These are phyloP conservation scores for Sporothrix sp. DNA, from an alignment of 2,329 filamentous ascomycete species.

Conservation along the genomic window DNA sequence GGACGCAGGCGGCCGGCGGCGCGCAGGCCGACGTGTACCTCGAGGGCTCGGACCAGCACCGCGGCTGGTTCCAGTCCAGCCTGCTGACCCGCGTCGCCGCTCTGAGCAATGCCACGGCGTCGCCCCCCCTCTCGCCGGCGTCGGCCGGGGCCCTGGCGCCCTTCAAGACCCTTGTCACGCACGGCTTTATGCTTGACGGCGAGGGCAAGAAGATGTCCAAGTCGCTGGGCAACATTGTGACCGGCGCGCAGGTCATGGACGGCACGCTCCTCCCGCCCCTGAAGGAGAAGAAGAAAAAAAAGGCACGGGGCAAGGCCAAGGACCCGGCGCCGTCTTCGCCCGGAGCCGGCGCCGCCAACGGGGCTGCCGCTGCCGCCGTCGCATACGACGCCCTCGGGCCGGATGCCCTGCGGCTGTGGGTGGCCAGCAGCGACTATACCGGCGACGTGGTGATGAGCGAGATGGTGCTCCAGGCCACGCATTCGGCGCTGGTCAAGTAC, in stretches of 20 bases:
- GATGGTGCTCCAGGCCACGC: conserved; percentile 64
- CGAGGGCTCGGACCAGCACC: conserved; percentile 91
- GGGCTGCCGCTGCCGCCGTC: conserved; percentile 18
- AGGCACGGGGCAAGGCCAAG: conserved; percentile 31
- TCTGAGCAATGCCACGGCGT: conserved; percentile 26
- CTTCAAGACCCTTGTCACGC: conserved; percentile 83
- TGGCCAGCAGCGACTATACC: conserved; percentile 83
- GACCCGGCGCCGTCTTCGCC: conserved; percentile 21
- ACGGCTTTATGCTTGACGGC: conserved; percentile 86
- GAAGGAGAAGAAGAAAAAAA: conserved; percentile 50
- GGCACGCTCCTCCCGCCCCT: conserved; percentile 65
- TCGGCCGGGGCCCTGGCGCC: conserved; percentile 44
- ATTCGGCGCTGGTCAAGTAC: conserved; percentile 73
- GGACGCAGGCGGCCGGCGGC: conserved; percentile 47
- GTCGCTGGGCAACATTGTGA: conserved; percentile 80
- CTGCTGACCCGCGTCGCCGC: conserved; percentile 75
- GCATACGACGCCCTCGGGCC: conserved; percentile 65
- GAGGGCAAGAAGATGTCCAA: conserved; percentile 98
- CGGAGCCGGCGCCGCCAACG: neutral
- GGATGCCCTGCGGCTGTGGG: conserved; percentile 85
- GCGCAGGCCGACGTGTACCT: conserved; percentile 73
- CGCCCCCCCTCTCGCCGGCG: neutral
- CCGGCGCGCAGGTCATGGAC: conserved; percentile 73
- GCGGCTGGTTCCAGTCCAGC: conserved; percentile 97
- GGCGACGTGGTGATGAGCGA: conserved; percentile 75